Evolutionary conservation across 1,284 basidiomycete genomes (phyloP).

Genomic region (Vanrija sp.): DNA sequence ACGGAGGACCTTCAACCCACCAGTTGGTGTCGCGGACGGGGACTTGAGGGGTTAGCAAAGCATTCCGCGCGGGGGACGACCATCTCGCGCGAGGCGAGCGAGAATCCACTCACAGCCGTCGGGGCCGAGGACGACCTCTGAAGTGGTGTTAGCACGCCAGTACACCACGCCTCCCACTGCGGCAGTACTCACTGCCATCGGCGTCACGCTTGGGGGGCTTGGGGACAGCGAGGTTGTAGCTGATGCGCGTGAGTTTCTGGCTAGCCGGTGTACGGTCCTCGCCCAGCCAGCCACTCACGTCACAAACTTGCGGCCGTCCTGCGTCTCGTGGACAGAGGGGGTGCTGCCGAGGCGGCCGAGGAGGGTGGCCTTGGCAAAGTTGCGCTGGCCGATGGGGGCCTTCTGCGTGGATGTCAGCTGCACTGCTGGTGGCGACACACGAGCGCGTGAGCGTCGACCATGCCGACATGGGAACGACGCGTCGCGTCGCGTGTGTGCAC

Average conservation of each 20-base stretch:
- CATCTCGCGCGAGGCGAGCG: not conserved
- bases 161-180: too few species aligned
- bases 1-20: constrained; percentile 1
- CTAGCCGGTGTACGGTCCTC: not conserved
- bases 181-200: constrained; percentile 27
- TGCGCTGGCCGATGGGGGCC: constrained; percentile 12
- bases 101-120: constrained; percentile 23
- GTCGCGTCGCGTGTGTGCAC: not conserved
- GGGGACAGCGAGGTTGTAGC: constrained; percentile 31
- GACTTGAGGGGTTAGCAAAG: constrained; percentile 11
- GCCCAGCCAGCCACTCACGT: constrained; percentile 14
- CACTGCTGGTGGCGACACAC: not conserved
- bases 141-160: not conserved
- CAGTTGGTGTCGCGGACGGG: constrained; percentile 25
- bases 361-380: constrained; percentile 34
- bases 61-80: constrained; percentile 1
- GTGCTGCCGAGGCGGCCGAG: constrained; percentile 38
- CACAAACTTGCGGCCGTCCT: constrained; percentile 29
- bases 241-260: constrained; percentile 3
- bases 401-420: constrained; percentile 10
- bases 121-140: constrained; percentile 25
- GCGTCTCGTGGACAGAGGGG: constrained; percentile 28
- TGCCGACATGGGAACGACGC: not conserved
- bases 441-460: not conserved
- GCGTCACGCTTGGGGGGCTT: constrained; percentile 35